These are phyloP conservation scores for Suhomyces sp. DNA, from an alignment of 805 yeast species.

Conservation along the genomic window DNA sequence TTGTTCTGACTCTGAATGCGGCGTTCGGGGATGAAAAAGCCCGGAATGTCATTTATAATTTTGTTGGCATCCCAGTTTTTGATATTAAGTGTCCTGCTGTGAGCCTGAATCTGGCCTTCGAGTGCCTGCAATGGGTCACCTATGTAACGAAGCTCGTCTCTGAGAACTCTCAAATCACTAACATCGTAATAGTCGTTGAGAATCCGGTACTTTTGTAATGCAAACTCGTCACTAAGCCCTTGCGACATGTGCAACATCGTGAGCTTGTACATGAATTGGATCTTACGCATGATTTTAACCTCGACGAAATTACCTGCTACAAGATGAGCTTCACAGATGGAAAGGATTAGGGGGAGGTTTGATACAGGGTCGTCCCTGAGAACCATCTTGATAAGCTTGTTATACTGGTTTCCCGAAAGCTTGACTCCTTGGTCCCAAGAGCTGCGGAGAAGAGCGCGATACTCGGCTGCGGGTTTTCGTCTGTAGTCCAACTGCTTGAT, in stretches of 20 bases:
- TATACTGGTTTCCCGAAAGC: constrained; percentile 20
- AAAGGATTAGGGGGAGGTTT: constrained; percentile 15
- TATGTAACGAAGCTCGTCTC: constrained; percentile 9
- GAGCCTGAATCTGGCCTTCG: constrained; percentile 9
- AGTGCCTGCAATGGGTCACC: constrained; percentile 13
- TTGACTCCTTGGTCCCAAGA: constrained; percentile 8
- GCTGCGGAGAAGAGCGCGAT: constrained; percentile 7
- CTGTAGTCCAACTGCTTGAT: constrained; percentile 11
- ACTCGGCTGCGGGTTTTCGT: constrained; percentile 7
- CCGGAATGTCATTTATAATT: constrained; percentile 20
- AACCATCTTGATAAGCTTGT: constrained; percentile 11
- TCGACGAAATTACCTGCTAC: constrained; percentile 32
- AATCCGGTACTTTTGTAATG: constrained; percentile 15
- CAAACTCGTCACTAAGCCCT: constrained; percentile 10
- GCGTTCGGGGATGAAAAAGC: constrained; percentile 31
- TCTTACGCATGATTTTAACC: constrained; percentile 14
- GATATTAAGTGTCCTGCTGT: constrained; percentile 1
- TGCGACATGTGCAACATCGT: constrained; percentile 18
- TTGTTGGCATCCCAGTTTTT: constrained; percentile 4
- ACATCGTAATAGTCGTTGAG: constrained; percentile 29
- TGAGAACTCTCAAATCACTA: constrained; percentile 9
- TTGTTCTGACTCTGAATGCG: constrained; percentile 20
- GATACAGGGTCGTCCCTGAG: neutral
- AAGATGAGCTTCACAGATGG: constrained; percentile 28
- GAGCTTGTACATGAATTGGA: constrained; percentile 28